phyloP scores from a whole-genome alignment of 2,329 filamentous ascomycete genomes.

The Dissoconium aciculare region DNA sequence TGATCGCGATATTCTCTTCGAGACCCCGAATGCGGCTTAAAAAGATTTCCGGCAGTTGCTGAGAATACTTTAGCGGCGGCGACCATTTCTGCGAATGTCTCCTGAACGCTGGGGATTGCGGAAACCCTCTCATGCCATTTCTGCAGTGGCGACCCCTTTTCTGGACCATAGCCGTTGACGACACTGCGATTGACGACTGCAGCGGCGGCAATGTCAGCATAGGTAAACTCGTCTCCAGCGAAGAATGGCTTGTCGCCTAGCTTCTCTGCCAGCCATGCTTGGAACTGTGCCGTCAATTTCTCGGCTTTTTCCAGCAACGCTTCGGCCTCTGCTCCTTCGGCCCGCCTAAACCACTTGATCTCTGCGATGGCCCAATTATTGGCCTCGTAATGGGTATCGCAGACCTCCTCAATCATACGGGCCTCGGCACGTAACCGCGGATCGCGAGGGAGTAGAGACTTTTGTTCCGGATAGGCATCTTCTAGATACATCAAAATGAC shows the following conservation, averaged over 20 bases:
- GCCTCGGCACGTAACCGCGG: constrained; percentile 12
- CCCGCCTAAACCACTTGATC: constrained; percentile 14
- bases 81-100: constrained; percentile 16
- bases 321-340: constrained; percentile 13
- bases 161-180: constrained; percentile 12
- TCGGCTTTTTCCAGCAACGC: constrained; percentile 16
- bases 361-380: constrained; percentile 18
- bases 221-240: constrained; percentile 15
- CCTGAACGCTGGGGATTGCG: constrained; percentile 11
- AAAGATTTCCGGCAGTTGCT: constrained; percentile 7
- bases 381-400: constrained; percentile 21
- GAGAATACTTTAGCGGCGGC: constrained; percentile 11
- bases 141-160: constrained; percentile 8
- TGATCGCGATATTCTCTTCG: constrained; percentile 18
- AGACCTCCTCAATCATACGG: constrained; percentile 20
- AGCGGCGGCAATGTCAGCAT: constrained; percentile 20
- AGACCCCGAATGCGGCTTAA: constrained; percentile 8
- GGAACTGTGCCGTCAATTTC: constrained; percentile 14
- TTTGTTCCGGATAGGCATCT: constrained; percentile 14
- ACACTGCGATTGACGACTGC: constrained; percentile 16
- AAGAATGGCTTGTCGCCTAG: constrained; percentile 17
- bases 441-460: constrained; percentile 12
- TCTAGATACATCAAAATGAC: constrained; percentile 22
- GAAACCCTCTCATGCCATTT: constrained; percentile 13
- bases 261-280: constrained; percentile 16